Percentiles rank a stretch among this genome's conserved stretches.
phyloP scores from a whole-genome alignment of 768 basidiomycete species.

The Atractiella rhizophila region DNA sequence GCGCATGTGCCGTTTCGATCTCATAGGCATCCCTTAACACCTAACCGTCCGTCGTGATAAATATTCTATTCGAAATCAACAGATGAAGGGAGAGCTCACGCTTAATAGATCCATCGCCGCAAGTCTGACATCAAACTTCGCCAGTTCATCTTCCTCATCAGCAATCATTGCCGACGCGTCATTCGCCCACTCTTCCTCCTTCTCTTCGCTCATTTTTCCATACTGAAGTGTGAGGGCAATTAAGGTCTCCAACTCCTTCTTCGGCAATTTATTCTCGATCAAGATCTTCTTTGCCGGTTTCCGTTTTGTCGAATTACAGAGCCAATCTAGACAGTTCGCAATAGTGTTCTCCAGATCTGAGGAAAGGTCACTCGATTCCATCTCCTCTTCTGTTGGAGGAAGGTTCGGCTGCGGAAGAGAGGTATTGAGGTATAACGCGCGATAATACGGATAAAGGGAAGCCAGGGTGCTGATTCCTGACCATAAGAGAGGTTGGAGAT shows the following conservation, averaged over 20 bases:
- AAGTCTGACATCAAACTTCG: slow-evolving; percentile 52
- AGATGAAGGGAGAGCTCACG: slow-evolving; percentile 25
- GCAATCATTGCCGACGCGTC: slow-evolving; percentile 80
- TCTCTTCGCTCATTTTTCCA: slow-evolving; percentile 16
- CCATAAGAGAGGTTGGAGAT: slow-evolving; percentile 18
- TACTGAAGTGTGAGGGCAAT: neutral
- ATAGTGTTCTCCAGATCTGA: slow-evolving; percentile 39
- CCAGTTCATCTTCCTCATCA: slow-evolving; percentile 79
- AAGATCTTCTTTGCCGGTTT: neutral
- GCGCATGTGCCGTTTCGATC: no score
- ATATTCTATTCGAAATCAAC: neutral
- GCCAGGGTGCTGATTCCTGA: slow-evolving; percentile 27
- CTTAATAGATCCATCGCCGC: slow-evolving; percentile 60
- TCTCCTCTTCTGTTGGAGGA: slow-evolving; percentile 41
- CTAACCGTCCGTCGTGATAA: no score
- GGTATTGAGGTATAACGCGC: slow-evolving; percentile 21
- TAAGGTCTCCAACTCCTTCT: neutral
- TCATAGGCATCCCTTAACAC: no score
- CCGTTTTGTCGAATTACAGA: slow-evolving; percentile 30
- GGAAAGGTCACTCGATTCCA: slow-evolving; percentile 38
- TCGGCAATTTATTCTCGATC: slow-evolving; percentile 20
- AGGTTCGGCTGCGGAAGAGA: slow-evolving; percentile 21
- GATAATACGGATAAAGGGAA: slow-evolving; percentile 30
- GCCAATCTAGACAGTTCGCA: slow-evolving; percentile 37
- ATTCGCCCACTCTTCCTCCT: slow-evolving; percentile 77